These are phyloP conservation scores for Laetiporus sulphureus DNA, from an alignment of 1,284 basidiomycete genomes.

Conservation along the genomic window DNA sequence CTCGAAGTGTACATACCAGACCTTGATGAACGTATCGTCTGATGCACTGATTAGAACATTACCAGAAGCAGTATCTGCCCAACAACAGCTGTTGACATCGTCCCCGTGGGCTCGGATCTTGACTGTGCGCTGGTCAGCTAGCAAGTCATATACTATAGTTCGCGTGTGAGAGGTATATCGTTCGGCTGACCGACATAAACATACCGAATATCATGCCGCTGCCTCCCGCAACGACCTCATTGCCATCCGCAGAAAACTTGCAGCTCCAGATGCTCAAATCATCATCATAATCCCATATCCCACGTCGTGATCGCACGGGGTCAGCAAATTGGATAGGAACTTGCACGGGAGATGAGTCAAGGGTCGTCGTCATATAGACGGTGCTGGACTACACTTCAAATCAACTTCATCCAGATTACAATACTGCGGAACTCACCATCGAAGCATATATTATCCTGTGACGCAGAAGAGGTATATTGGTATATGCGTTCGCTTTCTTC, in stretches of 20 bases:
- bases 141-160: slow-evolving; percentile 80
- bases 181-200: slow-evolving; percentile 8
- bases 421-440: slow-evolving; percentile 44
- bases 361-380: slow-evolving; percentile 82
- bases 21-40: slow-evolving; percentile 91
- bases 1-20: slow-evolving; percentile 59
- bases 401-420: neutral
- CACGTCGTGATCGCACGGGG: slow-evolving; percentile 24
- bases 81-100: slow-evolving; percentile 96
- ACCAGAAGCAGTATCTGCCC: slow-evolving; percentile 87
- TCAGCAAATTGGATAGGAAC: slow-evolving; percentile 70
- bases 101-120: slow-evolving; percentile 81
- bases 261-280: slow-evolving; percentile 86
- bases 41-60: slow-evolving; percentile 93
- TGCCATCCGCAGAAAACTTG: slow-evolving; percentile 92
- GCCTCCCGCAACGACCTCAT: slow-evolving; percentile 81
- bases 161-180: neutral
- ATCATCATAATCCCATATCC: slow-evolving; percentile 28
- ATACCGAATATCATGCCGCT: slow-evolving; percentile 73
- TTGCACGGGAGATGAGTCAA: slow-evolving; percentile 66
- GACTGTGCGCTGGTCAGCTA: slow-evolving; percentile 73
- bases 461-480: slow-evolving; percentile 4
- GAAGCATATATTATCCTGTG: slow-evolving; percentile 87
- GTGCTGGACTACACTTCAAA: slow-evolving; percentile 47
- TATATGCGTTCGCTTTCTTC: slow-evolving; percentile 4